Conservation (phyloP, 2,329 filamentous ascomycete genomes). For the Thermochaetoides dissita region DNA sequence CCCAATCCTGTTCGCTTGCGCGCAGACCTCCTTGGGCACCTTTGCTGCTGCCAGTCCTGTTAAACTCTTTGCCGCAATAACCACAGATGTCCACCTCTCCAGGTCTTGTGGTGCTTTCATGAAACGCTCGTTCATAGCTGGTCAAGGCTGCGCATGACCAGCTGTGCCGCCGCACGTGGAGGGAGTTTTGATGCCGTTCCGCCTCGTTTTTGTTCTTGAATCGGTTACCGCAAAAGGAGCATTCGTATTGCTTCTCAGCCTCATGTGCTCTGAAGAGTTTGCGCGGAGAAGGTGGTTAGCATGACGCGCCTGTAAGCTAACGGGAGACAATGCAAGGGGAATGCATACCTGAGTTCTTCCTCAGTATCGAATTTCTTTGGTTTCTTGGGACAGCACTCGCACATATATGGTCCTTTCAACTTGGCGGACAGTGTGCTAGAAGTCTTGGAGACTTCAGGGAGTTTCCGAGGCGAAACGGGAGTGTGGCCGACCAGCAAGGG, state of each 20-base stretch:
- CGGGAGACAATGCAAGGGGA: conserved; percentile 1
- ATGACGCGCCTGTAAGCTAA: not conserved
- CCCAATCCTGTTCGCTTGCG: conserved; percentile 74
- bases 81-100: conserved; percentile 71
- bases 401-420: conserved; percentile 48
- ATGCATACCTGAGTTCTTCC: conserved; percentile 66
- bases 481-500: conserved; percentile 17
- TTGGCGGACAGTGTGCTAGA: conserved; percentile 27
- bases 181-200: conserved; percentile 87
- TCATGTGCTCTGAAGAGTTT: conserved; percentile 55
- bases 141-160: conserved; percentile 91
- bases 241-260: conserved; percentile 92
- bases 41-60: conserved; percentile 28
- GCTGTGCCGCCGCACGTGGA: conserved; percentile 82
- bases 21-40: conserved; percentile 5
- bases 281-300: too few species aligned
- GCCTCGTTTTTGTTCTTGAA: conserved; percentile 99
- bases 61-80: conserved; percentile 88
- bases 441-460: conserved; percentile 35
- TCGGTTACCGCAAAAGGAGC: conserved; percentile 79
- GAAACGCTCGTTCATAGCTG: conserved; percentile 69
- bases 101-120: conserved; percentile 56
- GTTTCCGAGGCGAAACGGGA: conserved; percentile 36
- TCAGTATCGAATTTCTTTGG: conserved; percentile 84
- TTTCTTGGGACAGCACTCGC: conserved; percentile 93